These are phyloP conservation scores for Sisymbrium altissimum DNA, from an alignment of 345 rosid genomes.

Conservation along the genomic window DNA sequence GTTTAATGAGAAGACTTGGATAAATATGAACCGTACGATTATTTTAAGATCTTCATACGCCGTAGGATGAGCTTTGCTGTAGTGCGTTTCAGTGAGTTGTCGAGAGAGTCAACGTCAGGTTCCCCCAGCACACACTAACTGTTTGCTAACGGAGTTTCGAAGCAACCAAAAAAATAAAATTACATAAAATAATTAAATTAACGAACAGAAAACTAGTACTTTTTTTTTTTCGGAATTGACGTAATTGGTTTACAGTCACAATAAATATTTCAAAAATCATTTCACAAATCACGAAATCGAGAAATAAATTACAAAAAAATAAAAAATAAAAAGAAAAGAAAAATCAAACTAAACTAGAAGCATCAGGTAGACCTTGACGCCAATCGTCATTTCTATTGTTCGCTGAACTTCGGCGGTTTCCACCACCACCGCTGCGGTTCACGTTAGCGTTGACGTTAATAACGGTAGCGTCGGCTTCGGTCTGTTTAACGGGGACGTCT, in stretches of 20 bases:
- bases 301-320: neutral
- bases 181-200: neutral
- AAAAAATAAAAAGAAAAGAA: neutral
- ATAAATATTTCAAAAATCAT: neutral
- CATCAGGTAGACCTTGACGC: constrained; percentile 72
- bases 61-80: constrained; percentile 5
- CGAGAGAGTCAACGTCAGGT: constrained; percentile 30
- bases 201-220: too few relatives aligned
- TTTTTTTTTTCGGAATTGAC: neutral
- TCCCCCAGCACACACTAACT: neutral
- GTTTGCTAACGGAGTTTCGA: constrained; percentile 23
- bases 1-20: neutral
- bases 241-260: constrained; percentile 8
- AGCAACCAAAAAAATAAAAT: constrained; percentile 9
- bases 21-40: neutral
- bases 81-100: neutral
- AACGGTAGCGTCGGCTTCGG: constrained; percentile 16
- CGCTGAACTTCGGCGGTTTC: constrained; percentile 10
- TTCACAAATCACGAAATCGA: neutral
- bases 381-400: constrained; percentile 40
- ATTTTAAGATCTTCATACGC: neutral
- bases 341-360: constrained; percentile 54
- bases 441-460: constrained; percentile 13
- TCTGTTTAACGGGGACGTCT: constrained; percentile 41
- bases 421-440: constrained; percentile 16